These are phyloP conservation scores for Talaromyces funiculosus DNA, from an alignment of 2,329 filamentous ascomycete species.

Conservation along the genomic window DNA sequence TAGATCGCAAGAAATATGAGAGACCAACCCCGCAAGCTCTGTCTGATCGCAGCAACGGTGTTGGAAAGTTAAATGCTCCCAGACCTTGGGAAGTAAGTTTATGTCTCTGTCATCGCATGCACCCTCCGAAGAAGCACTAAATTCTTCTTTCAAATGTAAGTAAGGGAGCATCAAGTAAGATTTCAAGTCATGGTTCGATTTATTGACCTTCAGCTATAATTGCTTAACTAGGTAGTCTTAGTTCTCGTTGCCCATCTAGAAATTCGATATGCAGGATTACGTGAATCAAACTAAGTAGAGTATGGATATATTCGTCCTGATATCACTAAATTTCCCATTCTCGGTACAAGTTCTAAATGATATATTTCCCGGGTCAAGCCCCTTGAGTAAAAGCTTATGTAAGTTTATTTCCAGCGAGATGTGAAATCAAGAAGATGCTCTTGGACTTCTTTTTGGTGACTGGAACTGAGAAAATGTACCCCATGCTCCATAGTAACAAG, in stretches of 20 bases:
- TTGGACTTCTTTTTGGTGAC: slow-evolving; percentile 39
- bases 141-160: background rate
- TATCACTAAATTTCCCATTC: background rate
- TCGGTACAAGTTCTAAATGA: background rate
- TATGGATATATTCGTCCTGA: no score
- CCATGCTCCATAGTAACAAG: slow-evolving; percentile 39
- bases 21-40: no score
- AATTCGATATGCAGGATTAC: background rate
- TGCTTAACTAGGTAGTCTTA: background rate
- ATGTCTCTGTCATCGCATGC: background rate
- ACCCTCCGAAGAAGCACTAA: background rate
- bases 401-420: background rate
- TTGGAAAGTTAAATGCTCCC: no score
- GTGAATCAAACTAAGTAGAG: background rate
- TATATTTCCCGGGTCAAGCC: background rate
- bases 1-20: no score
- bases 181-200: background rate
- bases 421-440: slow-evolving; percentile 10
- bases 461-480: slow-evolving; percentile 43
- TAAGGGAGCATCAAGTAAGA: background rate
- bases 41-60: no score
- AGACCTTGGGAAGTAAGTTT: no score
- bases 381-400: background rate
- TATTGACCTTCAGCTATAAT: background rate
- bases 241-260: background rate